Conservation (phyloP, 805 yeast genomes). For the Saccharomycopsis fodiens region DNA sequence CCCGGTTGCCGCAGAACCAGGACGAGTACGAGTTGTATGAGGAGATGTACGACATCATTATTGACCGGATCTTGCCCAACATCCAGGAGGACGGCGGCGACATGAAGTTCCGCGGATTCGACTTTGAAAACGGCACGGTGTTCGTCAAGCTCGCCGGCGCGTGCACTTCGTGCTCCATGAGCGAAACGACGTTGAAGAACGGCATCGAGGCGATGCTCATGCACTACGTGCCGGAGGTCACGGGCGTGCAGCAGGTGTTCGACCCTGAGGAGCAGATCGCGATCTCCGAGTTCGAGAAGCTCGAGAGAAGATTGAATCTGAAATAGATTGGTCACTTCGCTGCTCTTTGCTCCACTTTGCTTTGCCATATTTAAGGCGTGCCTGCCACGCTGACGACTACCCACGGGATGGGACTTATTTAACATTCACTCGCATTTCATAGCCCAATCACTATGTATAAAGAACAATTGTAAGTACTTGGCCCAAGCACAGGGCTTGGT, state of each 20-base stretch:
- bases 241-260: constrained; percentile 77
- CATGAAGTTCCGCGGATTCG: constrained; percentile 79
- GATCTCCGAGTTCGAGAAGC: constrained; percentile 72
- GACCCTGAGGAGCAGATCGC: constrained; percentile 76
- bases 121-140: constrained; percentile 80
- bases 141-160: constrained; percentile 90
- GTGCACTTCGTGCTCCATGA: constrained; percentile 85
- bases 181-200: constrained; percentile 85
- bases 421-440: too few species aligned
- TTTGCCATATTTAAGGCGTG: too few species aligned
- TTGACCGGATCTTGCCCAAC: constrained; percentile 94
- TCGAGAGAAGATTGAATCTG: constrained; percentile 43
- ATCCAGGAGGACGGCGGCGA: constrained; percentile 99
- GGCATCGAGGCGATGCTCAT: constrained; percentile 97
- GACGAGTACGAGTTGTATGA: constrained; percentile 20
- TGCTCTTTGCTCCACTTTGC: too few species aligned
- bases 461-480: too few species aligned
- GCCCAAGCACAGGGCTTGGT: too few species aligned
- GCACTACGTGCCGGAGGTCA: constrained; percentile 94
- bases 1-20: constrained; percentile 13
- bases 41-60: constrained; percentile 75
- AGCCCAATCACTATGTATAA: too few species aligned
- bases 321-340: too few species aligned
- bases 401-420: too few species aligned
- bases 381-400: too few species aligned